Percentiles rank a stretch among this genome's conserved stretches.
These are phyloP conservation scores for Meira nashicola DNA, from an alignment of 1,284 basidiomycete genomes.

Conservation along the genomic window DNA sequence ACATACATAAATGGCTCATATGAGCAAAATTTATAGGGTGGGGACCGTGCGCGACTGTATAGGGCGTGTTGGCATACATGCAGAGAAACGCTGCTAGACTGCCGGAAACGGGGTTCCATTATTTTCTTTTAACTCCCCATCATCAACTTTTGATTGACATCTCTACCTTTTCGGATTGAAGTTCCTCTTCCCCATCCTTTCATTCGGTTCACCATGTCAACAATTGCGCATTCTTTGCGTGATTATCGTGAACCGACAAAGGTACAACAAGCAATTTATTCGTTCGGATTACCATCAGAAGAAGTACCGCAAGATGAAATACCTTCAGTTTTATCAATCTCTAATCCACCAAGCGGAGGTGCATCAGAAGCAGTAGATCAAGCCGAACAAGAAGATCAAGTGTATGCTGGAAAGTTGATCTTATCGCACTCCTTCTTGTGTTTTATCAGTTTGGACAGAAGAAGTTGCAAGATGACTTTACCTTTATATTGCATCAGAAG, in stretches of 20 bases:
- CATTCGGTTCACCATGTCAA: conserved; percentile 38
- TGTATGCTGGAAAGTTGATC: conserved; percentile 69
- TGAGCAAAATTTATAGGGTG: no score
- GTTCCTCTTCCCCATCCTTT: neutral
- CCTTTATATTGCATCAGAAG: conserved; percentile 88
- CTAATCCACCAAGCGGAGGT: conserved; percentile 20
- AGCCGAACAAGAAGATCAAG: conserved; percentile 42
- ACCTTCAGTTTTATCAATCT: conserved; percentile 46
- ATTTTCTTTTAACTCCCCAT: no score
- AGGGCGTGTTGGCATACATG: no score
- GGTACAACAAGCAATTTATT: conserved; percentile 36
- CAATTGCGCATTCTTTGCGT: conserved; percentile 50
- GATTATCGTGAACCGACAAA: conserved; percentile 49
- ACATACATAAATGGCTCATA: no score
- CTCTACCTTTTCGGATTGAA: no score
- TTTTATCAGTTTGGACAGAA: conserved; percentile 79
- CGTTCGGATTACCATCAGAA: conserved; percentile 39
- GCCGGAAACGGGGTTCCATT: no score
- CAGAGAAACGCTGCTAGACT: no score
- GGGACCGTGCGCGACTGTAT: no score
- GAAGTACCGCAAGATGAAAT: conserved; percentile 39
- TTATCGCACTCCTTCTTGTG: conserved; percentile 84
- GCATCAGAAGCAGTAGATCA: conserved; percentile 18
- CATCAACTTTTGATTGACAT: no score
- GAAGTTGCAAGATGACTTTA: conserved; percentile 79